These are phyloP conservation scores for Didymosphaeria variabile DNA, from an alignment of 2,329 filamentous ascomycete species.

Conservation along the genomic window DNA sequence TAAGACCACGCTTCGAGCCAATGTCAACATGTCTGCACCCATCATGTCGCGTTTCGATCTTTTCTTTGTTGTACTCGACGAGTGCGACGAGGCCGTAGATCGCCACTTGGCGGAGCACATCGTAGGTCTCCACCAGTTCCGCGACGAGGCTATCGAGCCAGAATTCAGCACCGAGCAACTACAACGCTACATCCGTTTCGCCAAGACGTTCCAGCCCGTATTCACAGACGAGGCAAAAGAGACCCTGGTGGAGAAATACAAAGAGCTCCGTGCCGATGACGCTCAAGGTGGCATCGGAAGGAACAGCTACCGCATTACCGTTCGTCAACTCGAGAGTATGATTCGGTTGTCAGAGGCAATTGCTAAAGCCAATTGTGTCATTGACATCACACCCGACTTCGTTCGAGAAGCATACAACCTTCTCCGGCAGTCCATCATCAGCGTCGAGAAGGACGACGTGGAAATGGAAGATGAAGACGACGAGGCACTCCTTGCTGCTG, in stretches of 20 bases:
- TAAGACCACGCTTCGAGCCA: slow-evolving; percentile 89
- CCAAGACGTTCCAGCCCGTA: slow-evolving; percentile 89
- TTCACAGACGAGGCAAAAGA: slow-evolving; percentile 89
- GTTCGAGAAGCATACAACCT: slow-evolving; percentile 93
- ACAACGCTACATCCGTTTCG: slow-evolving; percentile 96
- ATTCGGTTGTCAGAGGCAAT: slow-evolving; percentile 98
- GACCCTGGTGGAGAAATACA: slow-evolving; percentile 90
- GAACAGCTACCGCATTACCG: slow-evolving; percentile 97
- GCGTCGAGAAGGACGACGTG: slow-evolving; percentile 96
- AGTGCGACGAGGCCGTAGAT: slow-evolving; percentile 92
- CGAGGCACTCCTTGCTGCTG: slow-evolving; percentile 61
- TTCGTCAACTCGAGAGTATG: slow-evolving; percentile 93
- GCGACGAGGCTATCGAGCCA: slow-evolving; percentile 89
- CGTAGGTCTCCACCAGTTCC: slow-evolving; percentile 89
- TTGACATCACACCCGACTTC: slow-evolving; percentile 84
- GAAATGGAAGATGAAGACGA: slow-evolving; percentile 88
- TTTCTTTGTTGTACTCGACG: slow-evolving; percentile 97
- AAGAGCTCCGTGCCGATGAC: slow-evolving; percentile 91
- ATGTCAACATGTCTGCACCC: slow-evolving; percentile 98
- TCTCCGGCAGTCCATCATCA: slow-evolving; percentile 93
- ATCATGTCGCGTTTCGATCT: slow-evolving; percentile 99
- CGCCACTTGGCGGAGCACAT: slow-evolving; percentile 94
- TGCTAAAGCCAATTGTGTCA: slow-evolving; percentile 95
- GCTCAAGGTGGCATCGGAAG: slow-evolving; percentile 91
- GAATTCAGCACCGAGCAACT: slow-evolving; percentile 97